Percentiles rank a stretch among this genome's conserved stretches.
phyloP scores from a whole-genome alignment of 2,329 filamentous ascomycete species.

The Macroventuria anomochaeta region DNA sequence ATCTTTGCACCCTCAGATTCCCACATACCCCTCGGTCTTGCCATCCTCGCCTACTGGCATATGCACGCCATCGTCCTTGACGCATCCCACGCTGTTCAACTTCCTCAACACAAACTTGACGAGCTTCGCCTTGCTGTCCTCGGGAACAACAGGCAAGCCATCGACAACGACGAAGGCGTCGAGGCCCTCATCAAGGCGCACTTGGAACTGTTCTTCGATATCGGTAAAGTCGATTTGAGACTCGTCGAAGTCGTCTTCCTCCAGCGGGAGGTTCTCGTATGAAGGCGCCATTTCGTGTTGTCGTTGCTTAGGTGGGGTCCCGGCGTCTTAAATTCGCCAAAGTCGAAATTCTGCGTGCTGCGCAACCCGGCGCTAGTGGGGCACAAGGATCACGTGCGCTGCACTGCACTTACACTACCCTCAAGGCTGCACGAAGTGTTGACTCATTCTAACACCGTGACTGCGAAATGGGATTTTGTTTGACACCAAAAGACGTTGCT shows the following conservation, averaged over 20 bases:
- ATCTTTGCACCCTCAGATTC: constrained; percentile 4
- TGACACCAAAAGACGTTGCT: too few species aligned
- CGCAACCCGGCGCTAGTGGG: constrained; percentile 17
- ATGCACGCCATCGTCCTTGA: constrained; percentile 83
- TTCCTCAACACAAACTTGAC: constrained; percentile 96
- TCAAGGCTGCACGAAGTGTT: not conserved
- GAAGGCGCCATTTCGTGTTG: constrained; percentile 80
- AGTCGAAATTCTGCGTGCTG: constrained; percentile 40
- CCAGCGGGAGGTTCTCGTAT: constrained; percentile 84
- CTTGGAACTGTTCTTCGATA: constrained; percentile 91
- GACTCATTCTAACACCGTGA: not conserved
- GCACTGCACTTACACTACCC: not conserved
- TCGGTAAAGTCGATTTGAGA: constrained; percentile 96
- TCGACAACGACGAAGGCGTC: constrained; percentile 97
- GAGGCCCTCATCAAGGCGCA: constrained; percentile 92
- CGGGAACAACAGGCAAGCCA: constrained; percentile 85
- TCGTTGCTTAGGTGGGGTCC: constrained; percentile 28
- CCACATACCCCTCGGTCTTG: constrained; percentile 79
- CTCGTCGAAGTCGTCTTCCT: constrained; percentile 91
- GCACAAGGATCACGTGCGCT: constrained; percentile 4
- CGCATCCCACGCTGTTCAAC: constrained; percentile 82
- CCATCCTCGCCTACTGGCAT: constrained; percentile 93
- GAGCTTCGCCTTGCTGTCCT: constrained; percentile 91
- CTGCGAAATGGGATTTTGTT: not conserved
- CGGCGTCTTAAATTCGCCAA: constrained; percentile 22